Evolutionary conservation across 495 filamentous ascomycete genomes (phyloP), one percentile per base, ranked within the genome.

Genomic region (Trichoderma reesei): DNA sequence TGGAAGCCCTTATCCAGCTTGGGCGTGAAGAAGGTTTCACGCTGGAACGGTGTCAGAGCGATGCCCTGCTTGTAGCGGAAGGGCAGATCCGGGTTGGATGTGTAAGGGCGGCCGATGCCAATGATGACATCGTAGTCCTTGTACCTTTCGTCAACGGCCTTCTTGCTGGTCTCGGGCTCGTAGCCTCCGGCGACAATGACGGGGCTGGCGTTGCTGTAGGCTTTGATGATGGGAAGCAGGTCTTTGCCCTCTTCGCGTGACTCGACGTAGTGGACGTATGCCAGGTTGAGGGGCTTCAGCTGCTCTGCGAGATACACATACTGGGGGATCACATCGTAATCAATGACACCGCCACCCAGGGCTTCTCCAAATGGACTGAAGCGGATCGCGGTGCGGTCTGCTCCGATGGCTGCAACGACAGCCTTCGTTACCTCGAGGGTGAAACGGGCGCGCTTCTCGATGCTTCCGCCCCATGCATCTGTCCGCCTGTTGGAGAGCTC

Each of bases 401-500:
- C 76, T 8, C 88, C 88, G 26, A 90, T 69, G 16, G 85, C 86
- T 1, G 76, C 76, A 1, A 78, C 73, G 36, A 89, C 75, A 1
- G 85, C 84, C 31, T 79, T 76, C 34, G 76, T 72, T 4, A 85
- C 75, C 79, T 36, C 87, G 31, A 88, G 37, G 0, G 74, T 75
- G 65, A 91, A 88, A 20, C 83, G 82, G 2, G 83, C 75, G 14
- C 89, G 79, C 65, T 88, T 88, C 75, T 88, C 86, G 36, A 90
- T 72, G 65, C 79, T 85, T 14, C 88, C 87, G 18, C 88, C 88
- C 73, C 83, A 91, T 7, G 65, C 51, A 71, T 91, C 88, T 2
- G 79, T 83, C 1, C 88, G 82, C 67, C 78, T 67, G 73, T 91
- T 91, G 66, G 70, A 73, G 5, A 68, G 72, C 64, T 86, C 84